Evolutionary conservation across 2,329 filamentous ascomycete species (phyloP).

Genomic region (Helotiales sp.): DNA sequence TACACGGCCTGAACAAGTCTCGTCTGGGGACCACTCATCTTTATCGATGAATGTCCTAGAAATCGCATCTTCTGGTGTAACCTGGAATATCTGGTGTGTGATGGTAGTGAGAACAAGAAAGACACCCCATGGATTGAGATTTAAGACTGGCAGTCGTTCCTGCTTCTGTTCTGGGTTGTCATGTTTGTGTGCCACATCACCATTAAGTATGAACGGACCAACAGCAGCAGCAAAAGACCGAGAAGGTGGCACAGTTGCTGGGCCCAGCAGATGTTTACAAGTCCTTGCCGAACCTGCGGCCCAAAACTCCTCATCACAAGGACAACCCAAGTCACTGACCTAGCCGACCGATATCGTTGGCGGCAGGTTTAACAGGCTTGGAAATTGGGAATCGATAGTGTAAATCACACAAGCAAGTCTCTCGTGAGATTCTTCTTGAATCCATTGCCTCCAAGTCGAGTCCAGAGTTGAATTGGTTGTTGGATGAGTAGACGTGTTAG

Average conservation of each 20-base stretch:
- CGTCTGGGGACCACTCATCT: neutral
- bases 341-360: slow-evolving; percentile 35
- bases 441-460: slow-evolving; percentile 32
- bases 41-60: slow-evolving; percentile 31
- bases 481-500: neutral
- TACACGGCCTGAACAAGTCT: too few species aligned
- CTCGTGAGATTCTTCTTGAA: slow-evolving; percentile 31
- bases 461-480: slow-evolving; percentile 3
- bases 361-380: slow-evolving; percentile 34
- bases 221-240: slow-evolving; percentile 33
- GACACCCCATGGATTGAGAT: slow-evolving; percentile 37
- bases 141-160: slow-evolving; percentile 25
- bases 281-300: slow-evolving; percentile 31
- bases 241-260: slow-evolving; percentile 31
- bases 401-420: slow-evolving; percentile 37
- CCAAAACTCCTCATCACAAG: slow-evolving; percentile 39
- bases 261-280: slow-evolving; percentile 36
- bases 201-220: slow-evolving; percentile 33
- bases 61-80: slow-evolving; percentile 31
- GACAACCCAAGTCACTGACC: slow-evolving; percentile 32
- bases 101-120: slow-evolving; percentile 35
- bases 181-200: neutral
- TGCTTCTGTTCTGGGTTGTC: neutral
- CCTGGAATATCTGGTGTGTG: slow-evolving; percentile 31
- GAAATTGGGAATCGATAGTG: slow-evolving; percentile 35